phyloP scores from a whole-genome alignment of 306 rosid species.

The Astragalus membranaceus region DNA sequence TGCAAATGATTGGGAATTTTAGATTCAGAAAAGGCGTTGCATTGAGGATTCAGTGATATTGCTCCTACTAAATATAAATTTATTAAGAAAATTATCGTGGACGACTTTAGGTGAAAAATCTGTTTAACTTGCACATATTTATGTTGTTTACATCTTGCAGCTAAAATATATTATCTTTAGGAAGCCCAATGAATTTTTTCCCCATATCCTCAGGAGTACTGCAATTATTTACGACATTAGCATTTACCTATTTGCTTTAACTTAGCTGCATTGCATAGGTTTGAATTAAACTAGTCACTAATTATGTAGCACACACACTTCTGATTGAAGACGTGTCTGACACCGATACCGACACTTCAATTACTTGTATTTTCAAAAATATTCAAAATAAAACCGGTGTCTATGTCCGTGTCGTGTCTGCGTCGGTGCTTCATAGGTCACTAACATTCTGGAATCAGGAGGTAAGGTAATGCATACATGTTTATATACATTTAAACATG shows the following conservation, averaged over 20 bases:
- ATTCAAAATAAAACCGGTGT: too few species aligned
- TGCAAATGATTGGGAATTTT: neutral
- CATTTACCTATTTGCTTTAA: conserved; percentile 2
- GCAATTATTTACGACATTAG: neutral
- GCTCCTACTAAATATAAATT: neutral
- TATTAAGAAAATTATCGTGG: neutral
- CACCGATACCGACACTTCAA: too few species aligned
- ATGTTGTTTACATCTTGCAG: neutral
- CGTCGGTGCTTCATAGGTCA: too few species aligned
- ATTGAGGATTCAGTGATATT: too few species aligned
- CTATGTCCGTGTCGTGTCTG: too few species aligned
- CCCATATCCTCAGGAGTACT: neutral
- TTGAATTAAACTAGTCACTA: too few species aligned
- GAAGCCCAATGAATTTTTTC: neutral
- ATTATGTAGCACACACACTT: too few species aligned
- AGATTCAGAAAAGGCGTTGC: too few species aligned
- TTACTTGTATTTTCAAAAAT: too few species aligned
- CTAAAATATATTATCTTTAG: neutral
- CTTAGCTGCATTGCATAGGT: neutral
- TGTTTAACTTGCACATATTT: neutral
- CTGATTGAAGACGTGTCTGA: too few species aligned
- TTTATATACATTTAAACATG: neutral
- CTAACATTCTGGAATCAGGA: neutral
- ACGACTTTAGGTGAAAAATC: neutral
- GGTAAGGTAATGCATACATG: neutral